Evolutionary conservation across 2,329 filamentous ascomycete species (phyloP).

Genomic region (Blastomyces percursus): DNA sequence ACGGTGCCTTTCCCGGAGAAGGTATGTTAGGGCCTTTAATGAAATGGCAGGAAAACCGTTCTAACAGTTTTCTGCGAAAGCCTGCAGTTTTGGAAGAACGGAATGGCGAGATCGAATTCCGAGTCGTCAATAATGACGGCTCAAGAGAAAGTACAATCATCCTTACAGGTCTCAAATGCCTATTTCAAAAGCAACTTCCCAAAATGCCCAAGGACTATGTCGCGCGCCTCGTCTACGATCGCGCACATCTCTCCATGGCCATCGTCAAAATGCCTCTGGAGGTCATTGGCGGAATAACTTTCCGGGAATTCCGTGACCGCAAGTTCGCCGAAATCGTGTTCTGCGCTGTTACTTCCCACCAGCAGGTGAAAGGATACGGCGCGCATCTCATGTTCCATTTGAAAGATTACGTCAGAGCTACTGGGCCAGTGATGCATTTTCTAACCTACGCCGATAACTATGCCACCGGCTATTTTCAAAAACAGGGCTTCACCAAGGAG

Average conservation of each 20-base stretch:
- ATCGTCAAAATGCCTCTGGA: slow-evolving; percentile 84
- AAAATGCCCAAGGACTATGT: slow-evolving; percentile 96
- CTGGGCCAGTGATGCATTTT: slow-evolving; percentile 83
- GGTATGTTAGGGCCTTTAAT: slow-evolving; percentile 29
- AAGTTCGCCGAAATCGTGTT: slow-evolving; percentile 88
- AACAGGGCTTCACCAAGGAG: slow-evolving; percentile 90
- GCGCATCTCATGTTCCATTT: slow-evolving; percentile 89
- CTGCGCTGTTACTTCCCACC: slow-evolving; percentile 78
- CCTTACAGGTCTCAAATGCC: slow-evolving; percentile 74
- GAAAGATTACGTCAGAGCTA: slow-evolving; percentile 87
- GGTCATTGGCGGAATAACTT: slow-evolving; percentile 75
- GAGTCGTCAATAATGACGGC: slow-evolving; percentile 81
- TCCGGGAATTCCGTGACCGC: slow-evolving; percentile 70
- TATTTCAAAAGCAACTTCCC: slow-evolving; percentile 83
- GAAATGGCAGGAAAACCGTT: slow-evolving; percentile 11
- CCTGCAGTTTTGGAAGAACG: slow-evolving; percentile 76
- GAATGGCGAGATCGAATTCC: slow-evolving; percentile 77
- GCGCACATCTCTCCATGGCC: slow-evolving; percentile 76
- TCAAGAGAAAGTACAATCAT: slow-evolving; percentile 69
- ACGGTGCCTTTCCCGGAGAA: slow-evolving; percentile 68
- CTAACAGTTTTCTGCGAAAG: slow-evolving; percentile 28
- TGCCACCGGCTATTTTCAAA: slow-evolving; percentile 87
- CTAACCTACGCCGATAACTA: slow-evolving; percentile 88
- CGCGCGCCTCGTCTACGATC: slow-evolving; percentile 77
- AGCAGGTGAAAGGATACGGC: slow-evolving; percentile 87